Percentiles rank a stretch among this genome's conserved stretches.
phyloP scores from a whole-genome alignment of 208 protist species.

The Leishmania gerbilli region DNA sequence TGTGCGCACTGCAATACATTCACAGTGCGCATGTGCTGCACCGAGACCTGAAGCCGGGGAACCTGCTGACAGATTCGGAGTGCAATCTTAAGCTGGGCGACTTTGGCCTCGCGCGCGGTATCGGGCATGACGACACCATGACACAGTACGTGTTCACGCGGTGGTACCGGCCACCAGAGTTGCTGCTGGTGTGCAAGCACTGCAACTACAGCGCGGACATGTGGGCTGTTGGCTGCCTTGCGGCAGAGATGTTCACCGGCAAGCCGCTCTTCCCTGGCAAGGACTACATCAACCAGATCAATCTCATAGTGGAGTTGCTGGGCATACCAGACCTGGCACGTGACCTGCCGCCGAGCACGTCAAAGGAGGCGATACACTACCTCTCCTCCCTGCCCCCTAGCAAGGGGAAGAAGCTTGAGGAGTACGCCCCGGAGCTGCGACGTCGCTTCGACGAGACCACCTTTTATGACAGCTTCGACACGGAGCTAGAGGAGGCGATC shows the following conservation, averaged over 20 bases:
- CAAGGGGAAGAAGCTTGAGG: constrained; percentile 55
- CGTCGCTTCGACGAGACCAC: constrained; percentile 44
- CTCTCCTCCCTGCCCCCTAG: constrained; percentile 52
- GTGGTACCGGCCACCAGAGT: constrained; percentile 99
- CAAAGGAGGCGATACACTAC: constrained; percentile 71
- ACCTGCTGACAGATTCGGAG: constrained; percentile 92
- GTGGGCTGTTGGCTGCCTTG: constrained; percentile 96
- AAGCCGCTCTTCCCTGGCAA: constrained; percentile 82
- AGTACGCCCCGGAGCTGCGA: constrained; percentile 51
- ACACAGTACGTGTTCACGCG: constrained; percentile 97
- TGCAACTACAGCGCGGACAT: constrained; percentile 95
- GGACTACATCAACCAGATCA: constrained; percentile 91
- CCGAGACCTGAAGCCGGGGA: constrained; percentile 95
- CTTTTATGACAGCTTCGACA: constrained; percentile 58
- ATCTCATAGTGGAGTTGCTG: constrained; percentile 74
- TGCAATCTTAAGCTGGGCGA: constrained; percentile 94
- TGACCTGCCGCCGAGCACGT: constrained; percentile 72
- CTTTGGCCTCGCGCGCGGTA: constrained; percentile 86
- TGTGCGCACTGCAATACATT: constrained; percentile 94
- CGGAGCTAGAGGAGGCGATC: constrained; percentile 24
- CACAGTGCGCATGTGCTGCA: constrained; percentile 96
- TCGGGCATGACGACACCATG: constrained; percentile 79
- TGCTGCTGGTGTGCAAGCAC: constrained; percentile 93
- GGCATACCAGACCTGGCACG: constrained; percentile 70
- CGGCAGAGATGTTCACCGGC: constrained; percentile 94